Evolutionary conservation across 768 basidiomycete species (phyloP).

Genomic region (Tephrocybe rancida): DNA sequence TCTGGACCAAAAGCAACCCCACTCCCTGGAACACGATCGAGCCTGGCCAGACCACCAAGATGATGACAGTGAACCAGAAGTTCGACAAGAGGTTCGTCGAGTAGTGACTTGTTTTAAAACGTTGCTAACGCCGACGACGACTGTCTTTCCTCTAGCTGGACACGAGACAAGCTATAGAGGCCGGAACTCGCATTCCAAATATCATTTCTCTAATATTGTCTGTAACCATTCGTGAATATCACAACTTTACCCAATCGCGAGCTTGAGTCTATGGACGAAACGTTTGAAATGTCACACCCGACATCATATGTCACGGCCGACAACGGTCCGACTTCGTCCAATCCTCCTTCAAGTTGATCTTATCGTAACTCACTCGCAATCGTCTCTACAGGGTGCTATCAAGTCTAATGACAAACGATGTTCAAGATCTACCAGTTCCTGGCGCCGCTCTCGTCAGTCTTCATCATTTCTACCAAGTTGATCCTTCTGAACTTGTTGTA

Average conservation of each 20-base stretch:
- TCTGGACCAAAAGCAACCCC: conserved; percentile 73
- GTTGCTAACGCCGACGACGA: conserved; percentile 6
- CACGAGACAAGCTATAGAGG: conserved; percentile 70
- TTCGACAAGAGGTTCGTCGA: conserved; percentile 71
- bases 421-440: conserved; percentile 37
- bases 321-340: neutral
- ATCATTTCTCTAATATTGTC: conserved; percentile 17
- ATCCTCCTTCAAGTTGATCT: neutral
- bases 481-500: neutral
- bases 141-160: conserved; percentile 55
- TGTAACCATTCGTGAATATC: conserved; percentile 19
- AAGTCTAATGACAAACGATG: conserved; percentile 13
- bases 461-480: neutral
- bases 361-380: neutral
- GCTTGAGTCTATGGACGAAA: neutral
- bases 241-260: conserved; percentile 5
- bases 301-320: conserved; percentile 6
- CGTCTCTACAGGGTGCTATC: too few species aligned
- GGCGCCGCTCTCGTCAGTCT: conserved; percentile 43
- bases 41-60: conserved; percentile 73
- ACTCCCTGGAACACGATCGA: conserved; percentile 88
- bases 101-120: neutral
- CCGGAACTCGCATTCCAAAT: conserved; percentile 9
- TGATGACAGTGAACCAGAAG: conserved; percentile 69
- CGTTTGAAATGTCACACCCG: conserved; percentile 1